Base-by-base conservation (phyloP, 257 asterid species). In the Gynochthodes officinalis region DNA sequence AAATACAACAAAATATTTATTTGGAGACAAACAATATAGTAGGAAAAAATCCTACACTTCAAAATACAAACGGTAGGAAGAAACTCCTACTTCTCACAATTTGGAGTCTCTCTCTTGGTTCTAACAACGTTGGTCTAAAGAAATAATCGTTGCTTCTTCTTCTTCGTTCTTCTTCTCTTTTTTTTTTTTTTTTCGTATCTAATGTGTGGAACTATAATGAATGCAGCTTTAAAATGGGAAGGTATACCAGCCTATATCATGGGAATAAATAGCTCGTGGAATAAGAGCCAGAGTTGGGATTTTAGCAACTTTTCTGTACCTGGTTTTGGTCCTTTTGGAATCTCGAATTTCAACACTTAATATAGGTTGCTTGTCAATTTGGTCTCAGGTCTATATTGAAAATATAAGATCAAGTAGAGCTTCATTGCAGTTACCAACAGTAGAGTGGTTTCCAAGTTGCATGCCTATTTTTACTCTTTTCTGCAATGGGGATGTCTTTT, bases 201-300 rank as follows among this genome's bases (percentile, higher is more conserved):
- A 84, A 93, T 97, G 86, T 93, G 90, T 65, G 96, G 98, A 61
- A 84, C 97, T 10, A 78, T 93, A 71, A 93, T 93, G 98, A 93
- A 95, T 5, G 98, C 98, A 48, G 65, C 88, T 25, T 81, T 93
- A 43, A 89, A 87, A 79, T 93, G 97, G 98, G 84, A 90, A 78
- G 97, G 97, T 42, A 82, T 93, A 74, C 95, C 96, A 57, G 89
- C 95, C n/a, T 93, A 89, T 70, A 81, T 87, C 2, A 93, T 90
- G 14, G 98, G 97, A 13, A 82, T 87, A 43, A n/a, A n/a, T n/a
- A n/a, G 98, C 86, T 2, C 95, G 98, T 39, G 97, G 98, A 23
- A 53, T 87, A 46, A 84, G 90, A 21, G 98, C 98, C 46, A 78
- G 66, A 19, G 75, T 90, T 42, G 98, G 98, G 64, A 93, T 93